These are phyloP conservation scores for Lactarius deliciosus DNA, from an alignment of 768 basidiomycete species.

Conservation along the genomic window DNA sequence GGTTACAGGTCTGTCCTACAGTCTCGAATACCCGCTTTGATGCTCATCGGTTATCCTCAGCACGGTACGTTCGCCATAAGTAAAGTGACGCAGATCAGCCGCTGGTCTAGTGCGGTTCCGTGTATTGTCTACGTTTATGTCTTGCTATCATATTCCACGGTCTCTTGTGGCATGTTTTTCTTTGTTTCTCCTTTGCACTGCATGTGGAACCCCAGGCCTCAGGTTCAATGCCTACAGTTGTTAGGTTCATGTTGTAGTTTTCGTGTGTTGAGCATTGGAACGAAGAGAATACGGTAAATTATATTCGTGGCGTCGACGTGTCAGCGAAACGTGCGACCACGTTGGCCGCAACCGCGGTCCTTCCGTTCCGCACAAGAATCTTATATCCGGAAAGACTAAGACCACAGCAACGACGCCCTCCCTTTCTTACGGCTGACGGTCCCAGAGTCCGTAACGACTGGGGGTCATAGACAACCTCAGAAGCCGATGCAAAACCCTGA, in stretches of 20 bases:
- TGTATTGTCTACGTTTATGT: slow-evolving; percentile 25
- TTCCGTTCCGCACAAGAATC: neutral
- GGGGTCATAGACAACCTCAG: slow-evolving; percentile 14
- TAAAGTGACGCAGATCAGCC: slow-evolving; percentile 26
- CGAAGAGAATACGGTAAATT: neutral
- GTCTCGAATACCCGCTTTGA: slow-evolving; percentile 11
- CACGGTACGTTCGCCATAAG: slow-evolving; percentile 49
- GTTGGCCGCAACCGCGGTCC: neutral
- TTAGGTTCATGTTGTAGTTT: neutral
- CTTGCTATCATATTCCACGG: slow-evolving; percentile 23
- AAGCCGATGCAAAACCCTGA: slow-evolving; percentile 62
- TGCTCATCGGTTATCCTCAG: slow-evolving; percentile 31
- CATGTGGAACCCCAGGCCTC: neutral
- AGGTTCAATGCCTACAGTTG: neutral
- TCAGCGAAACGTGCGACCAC: neutral
- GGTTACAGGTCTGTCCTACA: slow-evolving; percentile 63
- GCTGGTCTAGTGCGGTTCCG: slow-evolving; percentile 7
- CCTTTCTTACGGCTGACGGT: slow-evolving; percentile 12
- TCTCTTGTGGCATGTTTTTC: slow-evolving; percentile 5
- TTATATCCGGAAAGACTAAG: neutral
- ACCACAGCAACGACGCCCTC: neutral
- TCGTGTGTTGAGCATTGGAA: neutral
- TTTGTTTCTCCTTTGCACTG: neutral
- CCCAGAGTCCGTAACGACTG: neutral
- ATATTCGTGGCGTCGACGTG: neutral